phyloP scores from a whole-genome alignment of 1,139 yeast genomes.

The Pichia sp. region DNA sequence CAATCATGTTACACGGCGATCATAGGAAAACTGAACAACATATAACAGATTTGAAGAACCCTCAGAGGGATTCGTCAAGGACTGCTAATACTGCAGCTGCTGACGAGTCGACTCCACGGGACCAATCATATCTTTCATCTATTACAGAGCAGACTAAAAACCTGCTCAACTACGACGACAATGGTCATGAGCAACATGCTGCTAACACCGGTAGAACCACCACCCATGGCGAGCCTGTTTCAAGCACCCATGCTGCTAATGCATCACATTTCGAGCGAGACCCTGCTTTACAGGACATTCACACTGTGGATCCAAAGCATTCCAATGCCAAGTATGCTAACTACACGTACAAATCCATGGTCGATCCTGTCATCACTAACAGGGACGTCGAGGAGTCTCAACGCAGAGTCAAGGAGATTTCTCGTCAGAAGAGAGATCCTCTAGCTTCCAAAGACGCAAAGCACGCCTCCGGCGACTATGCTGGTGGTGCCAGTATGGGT shows the following conservation, averaged over 20 bases:
- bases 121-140: conserved; percentile 8
- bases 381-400: conserved; percentile 18
- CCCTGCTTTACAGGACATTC: not conserved
- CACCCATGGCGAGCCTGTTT: not conserved
- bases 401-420: conserved; percentile 5
- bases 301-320: not conserved
- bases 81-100: not conserved
- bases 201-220: not conserved
- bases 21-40: not conserved
- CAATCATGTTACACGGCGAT: not conserved
- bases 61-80: not conserved
- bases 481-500: not conserved
- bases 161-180: not conserved
- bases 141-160: conserved; percentile 10
- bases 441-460: not conserved
- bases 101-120: conserved; percentile 13
- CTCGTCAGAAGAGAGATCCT: not conserved
- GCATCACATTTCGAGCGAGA: not conserved
- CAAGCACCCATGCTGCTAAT: too few species aligned
- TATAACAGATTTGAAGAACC: not conserved
- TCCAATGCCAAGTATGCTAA: conserved; percentile 14
- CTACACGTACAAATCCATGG: conserved; percentile 24
- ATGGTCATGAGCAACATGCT: not conserved
- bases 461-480: not conserved
- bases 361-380: conserved; percentile 23